Conservation (phyloP, 768 basidiomycete genomes). For the Leccinum variicolor region DNA sequence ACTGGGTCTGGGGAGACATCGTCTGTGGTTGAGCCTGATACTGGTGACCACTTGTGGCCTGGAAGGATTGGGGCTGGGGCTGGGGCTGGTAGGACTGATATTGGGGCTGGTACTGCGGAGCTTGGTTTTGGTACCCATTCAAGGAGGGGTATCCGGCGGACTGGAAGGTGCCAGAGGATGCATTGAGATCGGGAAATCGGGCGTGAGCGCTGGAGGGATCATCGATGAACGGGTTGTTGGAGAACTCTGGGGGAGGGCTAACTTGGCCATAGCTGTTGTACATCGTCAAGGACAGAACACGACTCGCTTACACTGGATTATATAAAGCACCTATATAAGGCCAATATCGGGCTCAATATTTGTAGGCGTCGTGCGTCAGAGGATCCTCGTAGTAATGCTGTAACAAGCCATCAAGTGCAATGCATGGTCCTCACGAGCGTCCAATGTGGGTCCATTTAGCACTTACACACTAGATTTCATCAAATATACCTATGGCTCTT, state of each 20-base stretch:
- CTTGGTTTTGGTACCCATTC: slow-evolving; percentile 24
- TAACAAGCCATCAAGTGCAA: no score
- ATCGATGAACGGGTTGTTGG: slow-evolving; percentile 70
- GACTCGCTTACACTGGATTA: neutral
- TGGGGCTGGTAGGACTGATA: slow-evolving; percentile 33
- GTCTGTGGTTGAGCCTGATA: slow-evolving; percentile 19
- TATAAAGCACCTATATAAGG: neutral
- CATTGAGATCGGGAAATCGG: slow-evolving; percentile 65
- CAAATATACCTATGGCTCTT: slow-evolving; percentile 1
- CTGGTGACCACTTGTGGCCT: neutral
- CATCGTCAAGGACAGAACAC: slow-evolving; percentile 22
- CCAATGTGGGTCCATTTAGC: neutral
- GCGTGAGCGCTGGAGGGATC: slow-evolving; percentile 45
- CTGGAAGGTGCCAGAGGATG: slow-evolving; percentile 9
- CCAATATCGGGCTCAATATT: no score
- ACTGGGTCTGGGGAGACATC: slow-evolving; percentile 21
- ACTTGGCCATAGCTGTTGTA: slow-evolving; percentile 40
- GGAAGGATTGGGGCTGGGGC: slow-evolving; percentile 16
- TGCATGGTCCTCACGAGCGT: no score
- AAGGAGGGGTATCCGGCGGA: slow-evolving; percentile 10
- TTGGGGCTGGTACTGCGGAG: slow-evolving; percentile 36
- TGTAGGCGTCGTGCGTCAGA: no score
- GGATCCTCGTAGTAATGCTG: no score
- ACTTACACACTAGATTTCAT: neutral
- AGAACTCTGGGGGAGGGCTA: slow-evolving; percentile 24